Base-by-base conservation (phyloP, 495 filamentous ascomycete species). In the Neurospora hispaniola region DNA sequence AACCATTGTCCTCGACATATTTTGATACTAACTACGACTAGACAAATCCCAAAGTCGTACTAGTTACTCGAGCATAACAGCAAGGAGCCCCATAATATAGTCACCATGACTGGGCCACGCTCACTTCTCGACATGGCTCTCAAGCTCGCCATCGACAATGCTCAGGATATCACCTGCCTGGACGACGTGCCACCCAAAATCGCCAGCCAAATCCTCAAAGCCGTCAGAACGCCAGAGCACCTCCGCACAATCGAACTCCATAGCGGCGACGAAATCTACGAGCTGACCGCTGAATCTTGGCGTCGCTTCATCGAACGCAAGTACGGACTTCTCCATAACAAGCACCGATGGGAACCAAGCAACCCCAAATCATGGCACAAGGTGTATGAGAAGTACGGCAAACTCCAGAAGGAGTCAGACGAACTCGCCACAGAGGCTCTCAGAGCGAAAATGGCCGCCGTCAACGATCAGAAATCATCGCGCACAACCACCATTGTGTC, bases 361-460 rank as follows among this genome's bases (percentile, higher is more conserved):
- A 73, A 84, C 39, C 80, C 79, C 2, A 75, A 72, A 59, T 74
- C 73, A 44, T 85, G 82, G 83, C 72, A 77, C 71, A 79, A 81
- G 40, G 73, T 84, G 46, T 84, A 81, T 42, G 69, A 75, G 35
- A 78, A 78, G 70, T 84, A 85, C 75, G 71, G 82, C 59, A 73
- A 77, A 54, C 70, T 85, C 76, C 79, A 83, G 70, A 75, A 84
- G 78, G 80, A 87, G 78, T 76, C 86, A 83, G 83, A 85, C 80
- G 80, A 84, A 79, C 79, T 81, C 78, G 79, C 86, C 77, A 77
- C 83, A 74, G 80, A 76, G 73, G 69, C 82, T 77, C 79, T 89
- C 78, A 73, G 69, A 68, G 74, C 75, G 9, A 71, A 71, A 16
- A 75, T 81, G 27, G 79, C 81, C 23, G 74, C 69, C 16, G 70